Base-by-base conservation (phyloP, 371 early-diverging fungal genomes). In the Phascolomyces articulosus region DNA sequence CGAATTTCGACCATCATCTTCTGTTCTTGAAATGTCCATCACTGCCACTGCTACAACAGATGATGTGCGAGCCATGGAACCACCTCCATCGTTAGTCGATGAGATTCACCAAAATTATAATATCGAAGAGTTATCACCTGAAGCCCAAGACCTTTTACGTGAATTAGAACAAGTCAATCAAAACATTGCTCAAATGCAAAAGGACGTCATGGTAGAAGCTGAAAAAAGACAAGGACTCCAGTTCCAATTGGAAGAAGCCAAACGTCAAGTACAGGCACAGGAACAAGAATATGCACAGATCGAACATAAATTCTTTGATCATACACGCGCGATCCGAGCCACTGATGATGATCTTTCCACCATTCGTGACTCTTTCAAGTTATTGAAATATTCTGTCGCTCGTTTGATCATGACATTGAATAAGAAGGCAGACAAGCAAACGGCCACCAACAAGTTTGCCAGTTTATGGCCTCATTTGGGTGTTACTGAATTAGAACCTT, bases 341-440 rank as follows among this genome's bases (percentile, higher is more conserved):
- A 87, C 87, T 0, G 87, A 87, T 54, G 87, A 87, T 56, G 87
- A 87, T 63, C 73, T 85, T 24, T 83, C 84, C 2, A 87, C 87
- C 27, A 87, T 87, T 65, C 82, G 80, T 10, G 86, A 87, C 57
- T 73, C 79, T 1, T 78, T 87, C 60, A 85, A 84, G 23, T 65
- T 83, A 11, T 69, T 87, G 40, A 87, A 85, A 68, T 85, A 85
- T 44, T 77, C 75, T 0, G 81, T 87, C 60, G 78, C 85, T 18
- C 77, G 80, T n/a, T 55, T 87, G 44, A 71, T 85, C 61, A 79
- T 84, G 80, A 82, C 84, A 27, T 74, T 87, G 23, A 82, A 82
- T 70, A 85, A 78, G 49, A 80, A 78, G 53, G 83, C 79, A 13
- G 87, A 80, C 34, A 68, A 77, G 55, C 71, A 71, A 10, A 76